Evolutionary conservation across 2,329 filamentous ascomycete genomes (phyloP), one percentile per base, ranked within the genome.

Genomic region (Aspergillus aculeatinus): DNA sequence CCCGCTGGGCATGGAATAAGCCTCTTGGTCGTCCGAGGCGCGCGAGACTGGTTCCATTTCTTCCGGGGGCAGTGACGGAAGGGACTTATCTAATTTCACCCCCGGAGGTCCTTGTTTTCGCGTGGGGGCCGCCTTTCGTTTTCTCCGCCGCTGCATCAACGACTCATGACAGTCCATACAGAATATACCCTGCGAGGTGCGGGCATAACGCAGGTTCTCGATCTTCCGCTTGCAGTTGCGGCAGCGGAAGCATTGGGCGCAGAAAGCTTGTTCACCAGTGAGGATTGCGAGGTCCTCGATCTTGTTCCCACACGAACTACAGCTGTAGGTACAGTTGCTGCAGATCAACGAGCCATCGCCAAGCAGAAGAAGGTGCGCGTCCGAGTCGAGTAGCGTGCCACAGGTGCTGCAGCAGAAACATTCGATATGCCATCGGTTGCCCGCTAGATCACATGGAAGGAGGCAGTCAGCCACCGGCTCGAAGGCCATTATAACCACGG

Each of bases 141-240:
- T 97, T 71, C 92, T 86, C 65, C 94, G 85, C 64, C 94, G 85
- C 53, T 94, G 92, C 92, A 98, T 98, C 56, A 99, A 80, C 29
- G 92, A 95, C 77, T 99, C 95, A 73, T 99, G 95, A 75, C 95
- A 99, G 72, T 89, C 92, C 95, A 99, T 99, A 80, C 95, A 99
- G 74, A 99, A 98, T 69, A 99, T 99, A 62, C 95, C 95, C 77
- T 98, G 95, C 7, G 94, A 97, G 1, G 95, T 99, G 72, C 95
- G 88, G 57, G 95, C 95, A 86, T 98, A 99, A 75, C 94, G 89
- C 65, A 99, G 83, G 75, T 99, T 99, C 78, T 99, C 95, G 62
- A 99, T 99, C 81, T 97, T 97, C 74, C 91, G 88, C 82, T 98
- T 99, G 83, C 95, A 99, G 76, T 98, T 99, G 70, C 95, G 86